A percentile compares a stretch with the other conserved stretches of the same genome.
These are phyloP conservation scores for Emericellopsis cladophorae DNA, from an alignment of 2,329 filamentous ascomycete genomes.

Conservation along the genomic window DNA sequence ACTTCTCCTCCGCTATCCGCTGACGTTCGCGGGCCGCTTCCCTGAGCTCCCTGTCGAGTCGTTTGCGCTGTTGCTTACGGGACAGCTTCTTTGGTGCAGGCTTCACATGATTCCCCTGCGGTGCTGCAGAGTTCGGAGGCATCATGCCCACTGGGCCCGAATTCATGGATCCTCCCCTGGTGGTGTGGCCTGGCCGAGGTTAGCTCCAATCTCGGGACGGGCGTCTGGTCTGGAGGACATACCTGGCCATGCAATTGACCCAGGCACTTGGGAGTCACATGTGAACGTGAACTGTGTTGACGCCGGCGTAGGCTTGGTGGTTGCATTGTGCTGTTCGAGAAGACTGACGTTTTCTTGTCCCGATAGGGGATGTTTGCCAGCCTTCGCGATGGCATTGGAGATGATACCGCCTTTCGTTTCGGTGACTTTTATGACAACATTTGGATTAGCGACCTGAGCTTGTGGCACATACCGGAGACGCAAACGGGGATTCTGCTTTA, in stretches of 20 bases:
- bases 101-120: too few species aligned
- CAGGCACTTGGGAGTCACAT: conserved; percentile 79
- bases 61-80: conserved; percentile 36
- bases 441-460: too few species aligned
- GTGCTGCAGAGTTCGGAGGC: too few species aligned
- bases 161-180: too few species aligned
- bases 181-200: too few species aligned
- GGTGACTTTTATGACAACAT: neutral
- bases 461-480: too few species aligned
- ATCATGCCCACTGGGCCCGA: too few species aligned
- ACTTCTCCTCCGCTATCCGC: conserved; percentile 63
- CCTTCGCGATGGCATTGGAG: conserved; percentile 81
- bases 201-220: too few species aligned
- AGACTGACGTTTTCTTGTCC: conserved; percentile 72
- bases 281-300: conserved; percentile 95
- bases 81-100: too few species aligned
- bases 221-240: conserved; percentile 8
- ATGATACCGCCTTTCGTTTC: conserved; percentile 55
- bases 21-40: conserved; percentile 67
- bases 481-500: too few species aligned
- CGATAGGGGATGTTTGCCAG: conserved; percentile 53
- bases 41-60: conserved; percentile 57
- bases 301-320: conserved; percentile 48
- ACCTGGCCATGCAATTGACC: conserved; percentile 64
- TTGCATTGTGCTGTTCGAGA: conserved; percentile 52